Evolutionary conservation across 257 asterid genomes (phyloP), one percentile per base, ranked within the genome.

Genomic region (Ophiorrhiza pumila): DNA sequence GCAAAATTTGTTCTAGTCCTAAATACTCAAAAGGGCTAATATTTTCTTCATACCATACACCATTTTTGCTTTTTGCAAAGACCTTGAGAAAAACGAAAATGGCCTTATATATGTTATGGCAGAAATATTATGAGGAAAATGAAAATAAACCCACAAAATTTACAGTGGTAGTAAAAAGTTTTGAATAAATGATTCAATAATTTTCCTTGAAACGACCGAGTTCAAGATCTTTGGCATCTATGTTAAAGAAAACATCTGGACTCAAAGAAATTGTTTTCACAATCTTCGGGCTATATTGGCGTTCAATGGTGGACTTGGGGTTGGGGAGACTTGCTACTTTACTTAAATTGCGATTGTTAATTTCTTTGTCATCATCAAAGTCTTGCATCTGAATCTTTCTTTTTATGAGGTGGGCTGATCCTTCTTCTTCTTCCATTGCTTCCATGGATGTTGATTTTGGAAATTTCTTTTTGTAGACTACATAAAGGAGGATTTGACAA

Each of bases 291-390:
- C 83, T 76, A 10, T 86, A 86, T 1, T 86, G 81, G 56, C 83
- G 77, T 58, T 23, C 73, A n/a, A 27, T 1, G 0, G 79, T 62
- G 65, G 86, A 83, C 76, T 83, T 81, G 0, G 91, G 91, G 20
- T 83, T 81, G 0, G 91, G 91, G 20, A 84, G 85, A 77, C 87
- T 88, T 61, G 2, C 57, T 39, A 77, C 84, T 78, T 76, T 85
- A 72, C 27, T 37, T 7, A 83, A 81, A 32, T 79, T 79, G 65
- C 61, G 60, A 61, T 7, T 78, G 1, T 63, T 81, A 25, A 29
- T 35, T 5, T 39, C 65, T 7, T 71, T 75, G 42, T 70, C 79
- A 4, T 77, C 57, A 4, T 77, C 57, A 9, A 78, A 42, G 27
- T 60, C 83, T 57, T 82, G 45, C 91, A 89, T 78, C 68, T 78